A percentile compares a stretch with the other conserved stretches of the same genome.
phyloP scores from a whole-genome alignment of 2,329 filamentous ascomycete species.

The Verticillium dahliae region DNA sequence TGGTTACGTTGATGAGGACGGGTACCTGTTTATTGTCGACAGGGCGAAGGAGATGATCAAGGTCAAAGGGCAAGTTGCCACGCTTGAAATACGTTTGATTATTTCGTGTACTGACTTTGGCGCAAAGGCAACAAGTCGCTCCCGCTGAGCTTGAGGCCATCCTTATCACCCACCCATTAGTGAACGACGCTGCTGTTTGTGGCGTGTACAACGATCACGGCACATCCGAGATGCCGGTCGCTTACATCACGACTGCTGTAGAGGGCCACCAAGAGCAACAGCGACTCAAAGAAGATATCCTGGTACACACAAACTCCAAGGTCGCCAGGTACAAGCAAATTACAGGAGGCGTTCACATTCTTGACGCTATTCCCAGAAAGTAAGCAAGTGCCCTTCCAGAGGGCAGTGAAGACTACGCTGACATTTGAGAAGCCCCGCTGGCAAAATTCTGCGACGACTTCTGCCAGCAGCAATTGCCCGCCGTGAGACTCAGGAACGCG shows the following conservation, averaged over 20 bases:
- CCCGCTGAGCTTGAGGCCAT: slow-evolving; percentile 6
- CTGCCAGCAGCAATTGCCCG: slow-evolving; percentile 1
- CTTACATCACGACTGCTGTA: slow-evolving; percentile 3
- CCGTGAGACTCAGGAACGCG: neutral
- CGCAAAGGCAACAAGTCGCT: slow-evolving; percentile 4
- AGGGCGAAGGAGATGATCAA: slow-evolving; percentile 9
- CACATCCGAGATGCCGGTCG: slow-evolving; percentile 6
- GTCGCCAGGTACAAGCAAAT: slow-evolving; percentile 7
- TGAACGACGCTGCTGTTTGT: slow-evolving; percentile 5
- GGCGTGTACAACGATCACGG: slow-evolving; percentile 5
- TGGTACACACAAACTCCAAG: neutral
- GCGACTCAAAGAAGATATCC: neutral
- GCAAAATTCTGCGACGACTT: slow-evolving; percentile 6
- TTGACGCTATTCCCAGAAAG: slow-evolving; percentile 5
- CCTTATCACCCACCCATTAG: slow-evolving; percentile 3
- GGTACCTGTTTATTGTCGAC: slow-evolving; percentile 6
- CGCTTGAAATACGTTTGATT: neutral
- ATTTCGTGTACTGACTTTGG: neutral
- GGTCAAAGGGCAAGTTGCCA: slow-evolving; percentile 3
- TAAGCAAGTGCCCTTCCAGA: neutral
- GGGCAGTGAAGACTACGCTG: neutral
- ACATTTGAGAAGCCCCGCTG: slow-evolving; percentile 1
- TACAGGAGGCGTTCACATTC: slow-evolving; percentile 2
- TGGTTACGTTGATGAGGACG: slow-evolving; percentile 4
- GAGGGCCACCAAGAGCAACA: neutral